phyloP scores from a whole-genome alignment of 1,284 basidiomycete species.

The Mycosarcoma maydis region DNA sequence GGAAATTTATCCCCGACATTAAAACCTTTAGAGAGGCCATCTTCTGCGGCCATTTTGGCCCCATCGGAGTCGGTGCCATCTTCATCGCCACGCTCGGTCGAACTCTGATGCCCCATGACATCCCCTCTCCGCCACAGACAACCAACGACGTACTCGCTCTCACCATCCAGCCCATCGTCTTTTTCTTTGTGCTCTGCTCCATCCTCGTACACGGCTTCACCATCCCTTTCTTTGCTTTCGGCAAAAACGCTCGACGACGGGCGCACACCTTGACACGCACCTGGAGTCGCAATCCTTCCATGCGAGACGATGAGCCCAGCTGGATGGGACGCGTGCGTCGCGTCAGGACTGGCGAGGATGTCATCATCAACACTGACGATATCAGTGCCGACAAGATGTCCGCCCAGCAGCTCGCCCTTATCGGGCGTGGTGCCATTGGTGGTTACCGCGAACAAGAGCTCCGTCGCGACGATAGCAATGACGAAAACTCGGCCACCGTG shows the following conservation, averaged over 20 bases:
- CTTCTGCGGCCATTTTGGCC: slow-evolving; percentile 66
- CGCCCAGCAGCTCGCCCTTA: slow-evolving; percentile 55
- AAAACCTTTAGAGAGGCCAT: slow-evolving; percentile 66
- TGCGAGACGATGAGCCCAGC: slow-evolving; percentile 54
- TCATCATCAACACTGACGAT: slow-evolving; percentile 43
- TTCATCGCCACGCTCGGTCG: slow-evolving; percentile 64
- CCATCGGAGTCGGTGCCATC: slow-evolving; percentile 66
- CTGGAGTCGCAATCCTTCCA: slow-evolving; percentile 52
- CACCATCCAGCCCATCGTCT: slow-evolving; percentile 66
- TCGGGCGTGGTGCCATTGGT: slow-evolving; percentile 58
- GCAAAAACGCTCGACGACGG: slow-evolving; percentile 49
- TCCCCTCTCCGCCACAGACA: slow-evolving; percentile 56
- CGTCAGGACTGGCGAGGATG: slow-evolving; percentile 51
- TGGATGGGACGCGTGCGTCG: slow-evolving; percentile 61
- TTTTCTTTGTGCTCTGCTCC: slow-evolving; percentile 66
- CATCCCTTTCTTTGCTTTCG: slow-evolving; percentile 66
- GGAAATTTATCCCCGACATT: slow-evolving; percentile 67
- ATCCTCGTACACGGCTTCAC: slow-evolving; percentile 66
- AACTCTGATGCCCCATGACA: slow-evolving; percentile 56
- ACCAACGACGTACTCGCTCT: slow-evolving; percentile 61
- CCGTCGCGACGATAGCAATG: slow-evolving; percentile 29
- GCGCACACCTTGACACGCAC: slow-evolving; percentile 60
- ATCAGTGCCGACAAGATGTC: slow-evolving; percentile 52
- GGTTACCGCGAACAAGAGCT: slow-evolving; percentile 57
- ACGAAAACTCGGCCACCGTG: slow-evolving; percentile 20